Percentiles rank a stretch among this genome's conserved stretches.
Evolutionary conservation across 73 alveolate genomes (phyloP).

Genomic region (Breviolum minutum): DNA sequence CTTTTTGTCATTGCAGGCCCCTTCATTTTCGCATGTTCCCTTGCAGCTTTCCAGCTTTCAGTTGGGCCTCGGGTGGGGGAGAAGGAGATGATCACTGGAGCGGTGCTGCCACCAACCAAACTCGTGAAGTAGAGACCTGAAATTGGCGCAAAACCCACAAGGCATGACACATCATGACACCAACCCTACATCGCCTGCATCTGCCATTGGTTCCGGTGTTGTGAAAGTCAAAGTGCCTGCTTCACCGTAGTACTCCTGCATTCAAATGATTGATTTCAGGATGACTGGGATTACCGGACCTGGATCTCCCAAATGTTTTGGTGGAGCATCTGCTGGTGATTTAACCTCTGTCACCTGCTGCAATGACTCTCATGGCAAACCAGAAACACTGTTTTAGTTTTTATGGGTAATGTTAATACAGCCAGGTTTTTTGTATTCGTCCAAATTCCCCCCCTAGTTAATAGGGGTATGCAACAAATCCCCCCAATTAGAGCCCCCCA

Average conservation of each 20-base stretch:
- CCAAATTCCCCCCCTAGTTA: no score
- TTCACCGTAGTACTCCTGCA: slow-evolving; percentile 52
- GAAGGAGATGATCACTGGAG: slow-evolving; percentile 62
- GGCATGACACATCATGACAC: not conserved
- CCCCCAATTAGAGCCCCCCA: no score
- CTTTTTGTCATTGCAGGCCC: not conserved
- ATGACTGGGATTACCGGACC: not conserved
- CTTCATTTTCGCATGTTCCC: not conserved
- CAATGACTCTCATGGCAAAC: no score
- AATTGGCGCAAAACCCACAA: not conserved
- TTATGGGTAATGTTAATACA: no score
- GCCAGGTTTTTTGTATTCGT: no score
- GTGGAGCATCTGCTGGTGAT: no score
- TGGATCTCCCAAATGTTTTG: not conserved
- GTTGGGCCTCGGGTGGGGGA: slow-evolving; percentile 60
- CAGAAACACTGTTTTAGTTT: no score
- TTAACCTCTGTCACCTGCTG: not conserved
- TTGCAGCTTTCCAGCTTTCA: not conserved
- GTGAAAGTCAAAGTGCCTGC: slow-evolving; percentile 39
- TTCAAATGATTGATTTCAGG: not conserved
- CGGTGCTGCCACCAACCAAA: slow-evolving; percentile 45
- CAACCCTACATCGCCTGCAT: not conserved
- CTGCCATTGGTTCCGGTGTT: slow-evolving; percentile 52
- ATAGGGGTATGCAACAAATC: no score
- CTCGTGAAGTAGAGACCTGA: slow-evolving; percentile 69